Conservation (phyloP, 2,329 filamentous ascomycete genomes). For the Fusarium avenaceum region DNA sequence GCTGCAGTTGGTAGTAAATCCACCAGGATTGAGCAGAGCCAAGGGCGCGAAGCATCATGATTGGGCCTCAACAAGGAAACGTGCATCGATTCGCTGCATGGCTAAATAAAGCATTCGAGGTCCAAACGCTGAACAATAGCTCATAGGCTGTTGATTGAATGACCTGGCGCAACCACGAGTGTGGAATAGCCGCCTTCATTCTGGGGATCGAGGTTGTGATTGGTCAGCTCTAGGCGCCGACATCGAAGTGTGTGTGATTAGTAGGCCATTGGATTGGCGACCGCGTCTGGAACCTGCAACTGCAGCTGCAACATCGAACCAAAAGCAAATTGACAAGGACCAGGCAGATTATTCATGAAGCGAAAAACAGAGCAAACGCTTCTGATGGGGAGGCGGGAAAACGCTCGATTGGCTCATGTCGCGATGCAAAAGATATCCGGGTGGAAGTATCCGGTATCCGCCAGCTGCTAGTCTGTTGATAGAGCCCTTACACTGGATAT, state of each 20-base stretch:
- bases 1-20: constrained; percentile 24
- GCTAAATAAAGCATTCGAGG: constrained; percentile 49
- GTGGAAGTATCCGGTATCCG: constrained; percentile 26
- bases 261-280: constrained; percentile 46
- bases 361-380: constrained; percentile 9
- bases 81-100: constrained; percentile 39
- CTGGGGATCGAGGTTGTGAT: constrained; percentile 41
- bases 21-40: constrained; percentile 36
- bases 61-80: constrained; percentile 42
- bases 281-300: constrained; percentile 43
- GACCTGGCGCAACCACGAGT: constrained; percentile 48
- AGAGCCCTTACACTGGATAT: constrained; percentile 2
- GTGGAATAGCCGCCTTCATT: constrained; percentile 57
- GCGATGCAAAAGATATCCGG: constrained; percentile 30
- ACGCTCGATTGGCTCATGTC: constrained; percentile 31
- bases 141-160: constrained; percentile 48
- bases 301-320: constrained; percentile 23
- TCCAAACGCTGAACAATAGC: constrained; percentile 34
- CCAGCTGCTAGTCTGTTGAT: constrained; percentile 16
- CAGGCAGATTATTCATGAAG: constrained; percentile 35
- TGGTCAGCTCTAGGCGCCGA: constrained; percentile 52
- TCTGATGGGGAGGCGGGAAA: constrained; percentile 31
- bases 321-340: constrained; percentile 27
- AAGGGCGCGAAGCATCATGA: constrained; percentile 42
- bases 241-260: constrained; percentile 45